Conservation (phyloP, 1,139 yeast species). For the Hemisphaericaspora subhashii region DNA sequence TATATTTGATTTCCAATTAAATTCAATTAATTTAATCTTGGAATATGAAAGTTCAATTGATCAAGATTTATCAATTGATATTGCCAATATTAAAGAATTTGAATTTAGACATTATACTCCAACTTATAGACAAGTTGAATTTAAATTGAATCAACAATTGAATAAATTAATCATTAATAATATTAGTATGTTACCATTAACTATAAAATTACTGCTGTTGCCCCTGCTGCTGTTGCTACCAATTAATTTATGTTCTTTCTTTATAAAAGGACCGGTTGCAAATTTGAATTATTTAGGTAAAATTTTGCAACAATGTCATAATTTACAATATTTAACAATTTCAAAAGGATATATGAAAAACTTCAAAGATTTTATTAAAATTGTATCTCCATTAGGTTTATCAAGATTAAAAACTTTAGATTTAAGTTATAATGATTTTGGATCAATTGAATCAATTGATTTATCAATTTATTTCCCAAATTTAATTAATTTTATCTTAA, state of each 20-base stretch:
- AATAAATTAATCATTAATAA: constrained; percentile 8
- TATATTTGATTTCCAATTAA: constrained; percentile 8
- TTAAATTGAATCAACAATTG: constrained; percentile 1
- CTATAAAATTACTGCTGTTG: constrained; percentile 1
- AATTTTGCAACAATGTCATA: constrained; percentile 5
- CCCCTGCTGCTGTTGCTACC: not conserved
- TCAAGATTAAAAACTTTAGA: constrained; percentile 8
- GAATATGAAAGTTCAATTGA: constrained; percentile 12
- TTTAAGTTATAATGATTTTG: constrained; percentile 12
- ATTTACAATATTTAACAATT: constrained; percentile 2
- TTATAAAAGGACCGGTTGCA: constrained; percentile 8
- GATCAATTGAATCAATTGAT: constrained; percentile 8
- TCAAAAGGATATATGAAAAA: constrained; percentile 5
- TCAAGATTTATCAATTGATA: constrained; percentile 6
- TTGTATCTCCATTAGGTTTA: constrained; percentile 7
- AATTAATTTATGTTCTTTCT: constrained; percentile 2
- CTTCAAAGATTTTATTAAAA: constrained; percentile 2
- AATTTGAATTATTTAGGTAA: constrained; percentile 6
- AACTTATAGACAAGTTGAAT: constrained; percentile 6
- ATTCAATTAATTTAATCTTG: constrained; percentile 8
- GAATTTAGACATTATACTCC: constrained; percentile 12
- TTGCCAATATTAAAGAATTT: constrained; percentile 6
- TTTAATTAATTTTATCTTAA: constrained; percentile 10
- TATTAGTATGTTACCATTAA: constrained; percentile 9
- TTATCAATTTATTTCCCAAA: constrained; percentile 9